Evolutionary conservation across 306 rosid genomes (phyloP).

Genomic region (Vigna mungo): DNA sequence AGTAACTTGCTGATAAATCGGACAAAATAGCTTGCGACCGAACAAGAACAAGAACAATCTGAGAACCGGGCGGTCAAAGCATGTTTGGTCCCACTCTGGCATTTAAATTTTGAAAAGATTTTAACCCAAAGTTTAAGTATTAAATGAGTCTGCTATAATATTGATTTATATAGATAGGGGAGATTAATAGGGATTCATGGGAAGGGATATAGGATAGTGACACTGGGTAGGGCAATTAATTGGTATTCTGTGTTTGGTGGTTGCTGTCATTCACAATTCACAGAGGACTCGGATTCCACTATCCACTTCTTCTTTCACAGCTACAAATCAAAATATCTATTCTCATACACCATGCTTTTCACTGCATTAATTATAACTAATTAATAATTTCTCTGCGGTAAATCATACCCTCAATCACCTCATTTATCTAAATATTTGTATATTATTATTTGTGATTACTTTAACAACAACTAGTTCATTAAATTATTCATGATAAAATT

Average conservation of each 20-base stretch:
- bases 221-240: slow-evolving; percentile 45
- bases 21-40: slow-evolving; percentile 38
- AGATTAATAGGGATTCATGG: slow-evolving; percentile 39
- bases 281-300: slow-evolving; percentile 53
- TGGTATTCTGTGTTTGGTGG: slow-evolving; percentile 50
- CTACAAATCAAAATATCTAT: slow-evolving; percentile 30
- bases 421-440: neutral
- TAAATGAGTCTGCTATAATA: neutral
- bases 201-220: slow-evolving; percentile 48
- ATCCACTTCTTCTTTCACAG: slow-evolving; percentile 23
- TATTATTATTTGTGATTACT: too few relatives aligned
- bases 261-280: slow-evolving; percentile 48
- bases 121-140: slow-evolving; percentile 31
- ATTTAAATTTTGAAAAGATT: slow-evolving; percentile 22
- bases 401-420: neutral
- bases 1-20: slow-evolving; percentile 45
- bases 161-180: neutral
- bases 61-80: slow-evolving; percentile 41
- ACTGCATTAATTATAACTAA: neutral
- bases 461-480: too few relatives aligned
- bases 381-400: neutral
- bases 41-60: slow-evolving; percentile 30
- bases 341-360: slow-evolving; percentile 9
- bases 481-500: too few relatives aligned
- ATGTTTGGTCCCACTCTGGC: slow-evolving; percentile 53